phyloP scores from a whole-genome alignment of 2,329 filamentous ascomycete genomes.

The Parasarocladium wereldwijsianum region DNA sequence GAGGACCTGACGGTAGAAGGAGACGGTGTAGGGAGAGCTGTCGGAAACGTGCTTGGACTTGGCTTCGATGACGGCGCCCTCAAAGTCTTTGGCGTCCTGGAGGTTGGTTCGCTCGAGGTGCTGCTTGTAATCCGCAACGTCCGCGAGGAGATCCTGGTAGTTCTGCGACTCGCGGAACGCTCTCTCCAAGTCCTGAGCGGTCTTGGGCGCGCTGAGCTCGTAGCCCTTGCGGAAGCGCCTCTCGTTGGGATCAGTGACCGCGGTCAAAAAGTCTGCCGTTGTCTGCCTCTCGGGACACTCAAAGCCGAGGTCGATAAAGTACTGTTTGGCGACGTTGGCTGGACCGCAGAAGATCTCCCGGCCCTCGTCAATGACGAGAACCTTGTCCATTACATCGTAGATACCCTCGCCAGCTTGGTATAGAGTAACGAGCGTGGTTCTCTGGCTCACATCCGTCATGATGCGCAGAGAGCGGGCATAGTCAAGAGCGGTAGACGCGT shows the following conservation, averaged over 20 bases:
- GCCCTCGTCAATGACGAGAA: slow-evolving; percentile 61
- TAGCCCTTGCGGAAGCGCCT: slow-evolving; percentile 50
- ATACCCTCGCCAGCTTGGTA: slow-evolving; percentile 30
- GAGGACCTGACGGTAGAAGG: slow-evolving; percentile 55
- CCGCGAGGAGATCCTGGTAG: slow-evolving; percentile 42
- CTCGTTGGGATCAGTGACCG: slow-evolving; percentile 43
- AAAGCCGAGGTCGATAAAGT: slow-evolving; percentile 56
- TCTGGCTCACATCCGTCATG: slow-evolving; percentile 63
- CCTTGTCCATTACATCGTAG: slow-evolving; percentile 55
- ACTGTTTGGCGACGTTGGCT: slow-evolving; percentile 44
- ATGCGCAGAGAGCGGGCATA: slow-evolving; percentile 56
- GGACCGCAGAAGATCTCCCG: slow-evolving; percentile 52
- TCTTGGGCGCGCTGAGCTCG: slow-evolving; percentile 51
- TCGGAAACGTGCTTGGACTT: slow-evolving; percentile 34
- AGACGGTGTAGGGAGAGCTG: slow-evolving; percentile 51
- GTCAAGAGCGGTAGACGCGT: slow-evolving; percentile 65
- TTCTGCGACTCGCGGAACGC: slow-evolving; percentile 48
- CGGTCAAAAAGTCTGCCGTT: slow-evolving; percentile 59
- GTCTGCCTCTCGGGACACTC: slow-evolving; percentile 53
- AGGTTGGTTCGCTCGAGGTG: slow-evolving; percentile 36
- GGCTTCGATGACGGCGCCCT: slow-evolving; percentile 49
- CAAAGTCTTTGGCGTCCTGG: slow-evolving; percentile 48
- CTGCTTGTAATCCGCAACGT: slow-evolving; percentile 36
- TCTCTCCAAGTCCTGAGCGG: slow-evolving; percentile 48
- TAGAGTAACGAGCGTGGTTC: slow-evolving; percentile 28